These are phyloP conservation scores for Lachnellula willkommii DNA, from an alignment of 2,329 filamentous ascomycete species.

Conservation along the genomic window DNA sequence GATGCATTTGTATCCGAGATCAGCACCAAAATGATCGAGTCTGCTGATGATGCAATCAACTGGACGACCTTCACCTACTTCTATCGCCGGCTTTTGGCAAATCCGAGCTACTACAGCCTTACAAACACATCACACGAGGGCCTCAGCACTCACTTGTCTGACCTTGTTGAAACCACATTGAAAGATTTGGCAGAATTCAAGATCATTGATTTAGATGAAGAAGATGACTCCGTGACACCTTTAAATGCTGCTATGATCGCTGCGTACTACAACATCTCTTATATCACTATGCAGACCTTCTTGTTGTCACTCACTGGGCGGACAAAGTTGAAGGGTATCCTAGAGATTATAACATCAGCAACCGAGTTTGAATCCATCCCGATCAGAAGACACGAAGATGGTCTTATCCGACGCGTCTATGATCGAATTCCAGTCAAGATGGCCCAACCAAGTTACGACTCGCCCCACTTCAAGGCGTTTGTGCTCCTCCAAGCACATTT, in stretches of 20 bases:
- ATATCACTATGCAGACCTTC: slow-evolving; percentile 99
- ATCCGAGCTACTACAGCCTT: slow-evolving; percentile 93
- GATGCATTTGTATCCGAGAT: slow-evolving; percentile 97
- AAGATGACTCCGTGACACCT: slow-evolving; percentile 82
- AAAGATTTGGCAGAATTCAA: slow-evolving; percentile 88
- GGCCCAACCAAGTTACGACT: slow-evolving; percentile 77
- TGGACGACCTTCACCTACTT: slow-evolving; percentile 99
- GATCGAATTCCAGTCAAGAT: slow-evolving; percentile 95
- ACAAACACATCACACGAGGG: slow-evolving; percentile 85
- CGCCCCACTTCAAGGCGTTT: slow-evolving; percentile 97
- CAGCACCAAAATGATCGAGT: slow-evolving; percentile 91
- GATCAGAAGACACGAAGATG: slow-evolving; percentile 87
- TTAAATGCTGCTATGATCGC: slow-evolving; percentile 97
- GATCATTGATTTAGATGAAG: slow-evolving; percentile 92
- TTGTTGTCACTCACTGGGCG: slow-evolving; percentile 80
- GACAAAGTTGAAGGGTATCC: slow-evolving; percentile 92
- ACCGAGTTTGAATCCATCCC: slow-evolving; percentile 96
- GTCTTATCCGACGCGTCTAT: slow-evolving; percentile 83
- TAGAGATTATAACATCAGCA: slow-evolving; percentile 95
- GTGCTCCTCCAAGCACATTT: slow-evolving; percentile 97
- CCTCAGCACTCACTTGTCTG: slow-evolving; percentile 88
- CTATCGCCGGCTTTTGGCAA: slow-evolving; percentile 88
- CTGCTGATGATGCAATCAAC: slow-evolving; percentile 93
- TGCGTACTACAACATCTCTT: slow-evolving; percentile 98
- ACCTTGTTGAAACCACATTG: slow-evolving; percentile 86